phyloP scores from a whole-genome alignment of 176 grass and related monocot species.

The Oryza nivara region DNA sequence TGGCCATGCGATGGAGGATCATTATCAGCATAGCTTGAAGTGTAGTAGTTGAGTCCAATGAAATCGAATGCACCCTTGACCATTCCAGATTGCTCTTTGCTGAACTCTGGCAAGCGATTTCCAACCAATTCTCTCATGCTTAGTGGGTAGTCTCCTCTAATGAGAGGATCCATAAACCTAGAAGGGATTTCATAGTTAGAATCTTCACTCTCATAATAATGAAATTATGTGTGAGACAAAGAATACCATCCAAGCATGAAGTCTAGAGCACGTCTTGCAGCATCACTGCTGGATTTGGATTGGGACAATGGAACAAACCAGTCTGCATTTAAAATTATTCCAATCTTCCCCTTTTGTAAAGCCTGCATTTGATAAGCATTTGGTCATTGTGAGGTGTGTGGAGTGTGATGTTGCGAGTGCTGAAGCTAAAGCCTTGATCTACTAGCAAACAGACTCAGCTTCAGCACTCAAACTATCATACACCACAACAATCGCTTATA shows the following conservation, averaged over 20 bases:
- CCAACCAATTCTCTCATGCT: constrained; percentile 45
- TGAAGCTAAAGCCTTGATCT: background rate
- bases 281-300: constrained; percentile 32
- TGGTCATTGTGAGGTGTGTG: background rate
- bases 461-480: too few species aligned
- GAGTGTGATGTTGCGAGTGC: too few species aligned
- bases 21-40: constrained; percentile 33
- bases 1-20: constrained; percentile 31
- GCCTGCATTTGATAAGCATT: constrained; percentile 27
- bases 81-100: constrained; percentile 47
- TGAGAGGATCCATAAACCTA: constrained; percentile 63
- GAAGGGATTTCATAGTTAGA: background rate
- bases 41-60: constrained; percentile 66
- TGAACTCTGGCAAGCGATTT: constrained; percentile 50
- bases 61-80: constrained; percentile 38
- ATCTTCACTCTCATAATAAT: too few species aligned
- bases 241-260: constrained; percentile 71
- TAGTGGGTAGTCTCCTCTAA: constrained; percentile 43
- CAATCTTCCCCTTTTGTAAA: constrained; percentile 52
- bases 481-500: too few species aligned
- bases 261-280: constrained; percentile 40
- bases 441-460: too few species aligned
- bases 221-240: background rate
- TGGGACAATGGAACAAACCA: constrained; percentile 57
- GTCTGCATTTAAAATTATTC: constrained; percentile 47